Evolutionary conservation across 2,329 filamentous ascomycete species (phyloP).

Genomic region (Talaromyces rugulosus): DNA sequence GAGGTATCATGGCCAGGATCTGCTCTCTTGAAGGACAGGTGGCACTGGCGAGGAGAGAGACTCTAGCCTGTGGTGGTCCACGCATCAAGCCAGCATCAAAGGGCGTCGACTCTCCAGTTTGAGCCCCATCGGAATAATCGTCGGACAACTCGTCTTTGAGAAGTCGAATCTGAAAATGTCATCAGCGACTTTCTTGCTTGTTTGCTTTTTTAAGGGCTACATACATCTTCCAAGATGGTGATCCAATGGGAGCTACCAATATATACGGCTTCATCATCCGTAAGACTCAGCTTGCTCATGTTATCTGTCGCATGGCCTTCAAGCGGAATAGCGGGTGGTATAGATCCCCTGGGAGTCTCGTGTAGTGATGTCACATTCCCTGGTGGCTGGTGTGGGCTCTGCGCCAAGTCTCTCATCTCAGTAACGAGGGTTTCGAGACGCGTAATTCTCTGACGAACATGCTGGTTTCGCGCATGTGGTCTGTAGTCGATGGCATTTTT

Average conservation of each 20-base stretch:
- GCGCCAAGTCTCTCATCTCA: conserved; percentile 10
- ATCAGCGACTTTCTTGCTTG: neutral
- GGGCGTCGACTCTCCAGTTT: conserved; percentile 4
- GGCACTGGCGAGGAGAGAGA: conserved; percentile 6
- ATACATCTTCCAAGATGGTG: conserved; percentile 9
- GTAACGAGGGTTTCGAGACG: conserved; percentile 7
- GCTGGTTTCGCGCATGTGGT: conserved; percentile 2
- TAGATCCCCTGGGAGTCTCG: neutral
- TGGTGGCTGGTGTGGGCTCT: neutral
- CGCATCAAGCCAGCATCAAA: neutral
- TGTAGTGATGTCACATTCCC: neutral
- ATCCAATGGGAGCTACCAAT: conserved; percentile 11
- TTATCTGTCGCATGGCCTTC: neutral
- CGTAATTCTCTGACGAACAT: conserved; percentile 7
- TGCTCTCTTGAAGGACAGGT: conserved; percentile 5
- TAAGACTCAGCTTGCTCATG: conserved; percentile 8
- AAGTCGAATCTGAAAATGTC: conserved; percentile 1
- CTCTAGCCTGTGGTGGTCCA: neutral
- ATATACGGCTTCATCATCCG: conserved; percentile 7
- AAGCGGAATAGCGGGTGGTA: neutral
- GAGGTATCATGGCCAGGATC: conserved; percentile 3
- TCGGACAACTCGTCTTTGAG: conserved; percentile 9
- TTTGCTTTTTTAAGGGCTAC: neutral
- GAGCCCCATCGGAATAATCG: neutral
- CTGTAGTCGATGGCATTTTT: conserved; percentile 11